A percentile compares a stretch with the other conserved stretches of the same genome.
These are phyloP conservation scores for Colletotrichum abscissum DNA, from an alignment of 2,329 filamentous ascomycete genomes.

Conservation along the genomic window DNA sequence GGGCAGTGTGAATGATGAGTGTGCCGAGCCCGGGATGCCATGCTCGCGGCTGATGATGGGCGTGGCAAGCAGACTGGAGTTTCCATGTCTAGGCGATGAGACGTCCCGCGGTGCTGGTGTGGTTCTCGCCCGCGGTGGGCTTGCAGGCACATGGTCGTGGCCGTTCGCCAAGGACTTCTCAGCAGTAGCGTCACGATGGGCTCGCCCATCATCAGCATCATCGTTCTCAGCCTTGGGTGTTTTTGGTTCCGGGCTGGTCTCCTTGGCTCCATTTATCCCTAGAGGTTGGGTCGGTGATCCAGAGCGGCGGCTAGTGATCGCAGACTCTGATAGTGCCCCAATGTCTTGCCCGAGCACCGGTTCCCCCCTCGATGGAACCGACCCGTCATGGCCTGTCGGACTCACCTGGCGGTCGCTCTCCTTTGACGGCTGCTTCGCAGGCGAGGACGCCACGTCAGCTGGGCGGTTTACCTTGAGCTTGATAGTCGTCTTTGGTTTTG, in stretches of 20 bases:
- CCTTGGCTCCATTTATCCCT: not conserved
- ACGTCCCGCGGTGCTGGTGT: conserved; percentile 21
- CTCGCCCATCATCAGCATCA: not conserved
- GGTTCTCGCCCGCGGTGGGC: not conserved
- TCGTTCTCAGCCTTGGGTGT: conserved; percentile 14
- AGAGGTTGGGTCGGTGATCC: not conserved
- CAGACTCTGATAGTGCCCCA: not conserved
- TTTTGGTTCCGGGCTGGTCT: not conserved
- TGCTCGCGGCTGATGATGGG: conserved; percentile 34
- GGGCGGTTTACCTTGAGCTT: conserved; percentile 62
- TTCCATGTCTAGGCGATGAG: conserved; percentile 27
- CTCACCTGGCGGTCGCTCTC: not conserved
- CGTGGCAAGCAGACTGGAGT: conserved; percentile 31
- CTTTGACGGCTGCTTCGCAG: not conserved
- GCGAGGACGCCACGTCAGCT: not conserved
- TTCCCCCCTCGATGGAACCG: not conserved
- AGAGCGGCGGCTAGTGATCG: not conserved
- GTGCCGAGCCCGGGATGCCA: conserved; percentile 31
- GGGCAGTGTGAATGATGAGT: conserved; percentile 39
- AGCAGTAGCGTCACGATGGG: not conserved
- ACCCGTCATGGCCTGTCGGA: not conserved
- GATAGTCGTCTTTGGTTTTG: conserved; percentile 62
- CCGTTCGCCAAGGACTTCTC: not conserved
- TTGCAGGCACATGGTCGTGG: not conserved
- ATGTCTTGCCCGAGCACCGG: not conserved